These are phyloP conservation scores for Eucalyptus grandis DNA, from an alignment of 345 rosid species.

Conservation along the genomic window DNA sequence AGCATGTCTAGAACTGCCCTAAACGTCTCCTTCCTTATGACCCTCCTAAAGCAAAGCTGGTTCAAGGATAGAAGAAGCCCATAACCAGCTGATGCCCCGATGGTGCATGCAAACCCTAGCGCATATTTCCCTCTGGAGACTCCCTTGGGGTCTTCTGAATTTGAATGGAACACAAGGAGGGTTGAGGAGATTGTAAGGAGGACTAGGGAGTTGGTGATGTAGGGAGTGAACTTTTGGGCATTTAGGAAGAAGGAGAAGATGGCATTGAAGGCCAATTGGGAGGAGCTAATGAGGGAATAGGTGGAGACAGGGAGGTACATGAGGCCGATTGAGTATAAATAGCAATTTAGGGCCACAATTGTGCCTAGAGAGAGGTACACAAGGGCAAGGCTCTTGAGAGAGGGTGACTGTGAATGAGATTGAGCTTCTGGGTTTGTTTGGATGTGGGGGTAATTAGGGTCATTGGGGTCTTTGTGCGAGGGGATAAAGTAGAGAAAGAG, in stretches of 20 bases:
- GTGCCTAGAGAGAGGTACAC: slow-evolving; percentile 10
- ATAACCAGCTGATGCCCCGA: slow-evolving; percentile 21
- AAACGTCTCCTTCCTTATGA: slow-evolving; percentile 4
- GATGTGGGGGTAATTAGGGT: background rate
- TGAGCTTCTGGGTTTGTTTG: background rate
- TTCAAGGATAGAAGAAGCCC: slow-evolving; percentile 8
- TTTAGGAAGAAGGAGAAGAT: slow-evolving; percentile 32
- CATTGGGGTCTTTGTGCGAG: background rate
- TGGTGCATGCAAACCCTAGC: slow-evolving; percentile 25
- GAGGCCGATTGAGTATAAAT: slow-evolving; percentile 26
- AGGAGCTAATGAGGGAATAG: slow-evolving; percentile 19
- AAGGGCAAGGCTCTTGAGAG: background rate
- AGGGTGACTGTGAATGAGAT: background rate
- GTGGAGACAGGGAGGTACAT: slow-evolving; percentile 38
- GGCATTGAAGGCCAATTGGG: slow-evolving; percentile 34
- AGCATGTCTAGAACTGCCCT: slow-evolving; percentile 19
- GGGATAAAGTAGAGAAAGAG: slow-evolving; percentile 12
- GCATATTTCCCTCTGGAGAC: slow-evolving; percentile 1
- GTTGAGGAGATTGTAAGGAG: slow-evolving; percentile 30
- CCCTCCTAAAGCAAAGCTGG: slow-evolving; percentile 10
- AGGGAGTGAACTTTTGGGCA: slow-evolving; percentile 27
- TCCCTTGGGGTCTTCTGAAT: background rate
- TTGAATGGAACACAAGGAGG: slow-evolving; percentile 17
- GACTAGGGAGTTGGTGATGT: slow-evolving; percentile 15
- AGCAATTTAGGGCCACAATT: background rate